Evolutionary conservation across 2,329 filamentous ascomycete species (phyloP), one percentile per base, ranked within the genome.

Genomic region (Penicillium decumbens): DNA sequence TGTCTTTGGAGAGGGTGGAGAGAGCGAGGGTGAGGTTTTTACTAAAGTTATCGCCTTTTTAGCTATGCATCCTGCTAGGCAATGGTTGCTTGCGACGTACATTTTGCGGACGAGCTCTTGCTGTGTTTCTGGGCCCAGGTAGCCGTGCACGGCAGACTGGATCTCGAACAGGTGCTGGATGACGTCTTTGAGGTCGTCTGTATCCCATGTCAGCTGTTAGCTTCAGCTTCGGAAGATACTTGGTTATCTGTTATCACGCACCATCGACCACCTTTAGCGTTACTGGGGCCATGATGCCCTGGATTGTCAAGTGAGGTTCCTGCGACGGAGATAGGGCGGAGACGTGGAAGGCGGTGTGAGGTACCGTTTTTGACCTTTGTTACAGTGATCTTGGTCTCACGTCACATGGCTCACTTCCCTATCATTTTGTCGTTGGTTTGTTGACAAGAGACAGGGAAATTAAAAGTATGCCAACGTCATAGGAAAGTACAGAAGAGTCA

Each of bases 111-210:
- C 77, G 62, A 84, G 77, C 29, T 79, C 77, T 44, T 79, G 73
- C 56, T 81, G 76, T 5, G 80, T 82, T 43, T 75, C 73, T 28
- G 73, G 70, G 35, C 80, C 80, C 53, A 82, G 74, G 60, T 83
- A 82, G 55, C 81, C 80, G 62, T 81, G 77, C 1, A 75, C 72
- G n/a, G 73, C 73, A 27, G 77, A 76, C 65, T 84, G 80, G 39
- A 82, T 77, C 55, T 82, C 77, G 70, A 80, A 84, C 44, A 85
- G 75, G 58, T 81, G 79, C 58, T 82, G 79, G 55, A 84, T 81
- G 50, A 83, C 77, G 40, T 78, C 75, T 67, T 82, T 82, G 45
- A 84, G 70, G 57, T 81, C 77, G 41, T 71, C 76, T 79, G 59
- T 5, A n/a, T 15, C 15, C 6, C n/a, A 3, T 9, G 18, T 53